phyloP scores from a whole-genome alignment of 352 stramenopile species.

The Pseudoperonospora humuli region DNA sequence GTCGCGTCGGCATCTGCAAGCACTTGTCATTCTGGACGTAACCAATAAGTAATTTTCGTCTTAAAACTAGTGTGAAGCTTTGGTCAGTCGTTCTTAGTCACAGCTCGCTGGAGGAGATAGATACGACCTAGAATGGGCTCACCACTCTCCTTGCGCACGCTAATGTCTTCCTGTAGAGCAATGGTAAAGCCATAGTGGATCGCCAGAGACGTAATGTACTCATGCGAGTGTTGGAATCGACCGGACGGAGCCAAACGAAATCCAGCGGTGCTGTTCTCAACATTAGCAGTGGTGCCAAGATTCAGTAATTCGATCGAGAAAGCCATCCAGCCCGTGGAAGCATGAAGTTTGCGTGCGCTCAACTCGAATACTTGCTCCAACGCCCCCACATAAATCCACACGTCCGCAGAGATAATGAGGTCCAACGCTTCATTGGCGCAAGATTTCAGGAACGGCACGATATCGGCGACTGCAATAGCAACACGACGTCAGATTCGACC shows the following conservation, averaged over 20 bases:
- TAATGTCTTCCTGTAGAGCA: constrained; percentile 31
- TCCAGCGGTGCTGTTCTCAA: constrained; percentile 1
- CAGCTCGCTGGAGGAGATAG: constrained; percentile 37
- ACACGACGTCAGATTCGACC: not conserved
- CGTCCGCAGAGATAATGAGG: constrained; percentile 66
- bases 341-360: constrained; percentile 35
- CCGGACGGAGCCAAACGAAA: constrained; percentile 59
- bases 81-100: not conserved
- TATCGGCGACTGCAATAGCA: constrained; percentile 36
- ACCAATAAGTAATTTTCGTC: constrained; percentile 15
- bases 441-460: constrained; percentile 41
- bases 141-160: constrained; percentile 63
- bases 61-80: not conserved
- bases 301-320: constrained; percentile 66
- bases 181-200: constrained; percentile 33
- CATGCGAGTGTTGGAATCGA: constrained; percentile 69
- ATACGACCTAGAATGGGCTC: constrained; percentile 60
- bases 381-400: constrained; percentile 84
- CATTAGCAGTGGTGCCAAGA: not conserved
- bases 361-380: constrained; percentile 54
- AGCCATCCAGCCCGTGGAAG: constrained; percentile 34
- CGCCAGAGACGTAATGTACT: constrained; percentile 49
- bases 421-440: constrained; percentile 38
- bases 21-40: constrained; percentile 3
- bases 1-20: constrained; percentile 4